Evolutionary conservation across 768 basidiomycete species (phyloP).

Genomic region (Trametes gibbosa): DNA sequence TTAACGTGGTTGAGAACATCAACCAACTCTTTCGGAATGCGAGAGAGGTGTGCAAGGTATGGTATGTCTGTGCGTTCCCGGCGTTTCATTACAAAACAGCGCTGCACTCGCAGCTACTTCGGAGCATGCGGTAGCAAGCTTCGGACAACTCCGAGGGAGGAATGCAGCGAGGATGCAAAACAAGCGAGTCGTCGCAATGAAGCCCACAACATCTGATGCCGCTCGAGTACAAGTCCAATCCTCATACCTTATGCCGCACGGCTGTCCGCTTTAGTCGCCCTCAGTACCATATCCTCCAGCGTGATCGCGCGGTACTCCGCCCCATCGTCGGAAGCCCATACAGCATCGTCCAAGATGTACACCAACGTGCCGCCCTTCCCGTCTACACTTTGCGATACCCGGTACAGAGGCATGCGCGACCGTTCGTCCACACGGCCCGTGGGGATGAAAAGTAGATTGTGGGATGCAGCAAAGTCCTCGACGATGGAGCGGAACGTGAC

Average conservation of each 20-base stretch:
- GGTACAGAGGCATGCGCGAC: constrained; percentile 88
- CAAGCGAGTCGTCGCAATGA: too few relatives aligned
- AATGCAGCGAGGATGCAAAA: too few relatives aligned
- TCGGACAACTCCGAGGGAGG: too few relatives aligned
- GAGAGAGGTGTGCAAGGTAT: too few relatives aligned
- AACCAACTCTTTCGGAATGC: too few relatives aligned
- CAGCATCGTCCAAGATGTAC: constrained; percentile 90
- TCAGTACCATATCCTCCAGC: constrained; percentile 84
- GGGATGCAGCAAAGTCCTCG: constrained; percentile 81
- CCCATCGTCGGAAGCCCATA: constrained; percentile 69
- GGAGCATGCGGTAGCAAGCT: too few relatives aligned
- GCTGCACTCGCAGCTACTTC: too few relatives aligned
- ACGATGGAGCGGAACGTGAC: constrained; percentile 93
- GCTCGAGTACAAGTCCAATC: background rate
- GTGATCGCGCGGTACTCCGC: constrained; percentile 70
- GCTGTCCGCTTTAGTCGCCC: constrained; percentile 37
- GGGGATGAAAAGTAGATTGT: constrained; percentile 88
- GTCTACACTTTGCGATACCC: constrained; percentile 73
- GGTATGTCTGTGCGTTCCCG: too few relatives aligned
- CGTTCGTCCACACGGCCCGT: constrained; percentile 80
- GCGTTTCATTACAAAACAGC: too few relatives aligned
- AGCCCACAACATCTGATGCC: background rate
- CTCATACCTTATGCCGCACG: constrained; percentile 2
- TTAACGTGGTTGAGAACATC: too few relatives aligned
- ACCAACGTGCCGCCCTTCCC: constrained; percentile 86